A percentile compares a stretch with the other conserved stretches of the same genome.
phyloP scores from a whole-genome alignment of 495 filamentous ascomycete genomes.

The Penicillium coprophilum region DNA sequence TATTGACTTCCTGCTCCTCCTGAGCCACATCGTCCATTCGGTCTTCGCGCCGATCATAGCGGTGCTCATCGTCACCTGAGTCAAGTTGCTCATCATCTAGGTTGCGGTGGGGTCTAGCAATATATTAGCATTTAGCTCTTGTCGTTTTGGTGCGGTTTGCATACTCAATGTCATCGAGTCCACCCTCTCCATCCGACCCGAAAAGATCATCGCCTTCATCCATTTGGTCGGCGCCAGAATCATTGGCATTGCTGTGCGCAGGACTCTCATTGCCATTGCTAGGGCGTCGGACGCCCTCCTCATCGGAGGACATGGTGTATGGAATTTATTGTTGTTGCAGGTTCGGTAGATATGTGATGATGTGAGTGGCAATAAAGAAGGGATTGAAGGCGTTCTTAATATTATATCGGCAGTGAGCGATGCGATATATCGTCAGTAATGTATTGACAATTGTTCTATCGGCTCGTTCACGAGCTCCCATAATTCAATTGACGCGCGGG shows the following conservation, averaged over 20 bases:
- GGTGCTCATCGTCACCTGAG: conserved; percentile 72
- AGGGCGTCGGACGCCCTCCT: conserved; percentile 45
- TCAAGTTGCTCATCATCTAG: conserved; percentile 74
- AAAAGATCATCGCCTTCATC: conserved; percentile 65
- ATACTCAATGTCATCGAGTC: conserved; percentile 42
- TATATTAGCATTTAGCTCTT: conserved; percentile 29
- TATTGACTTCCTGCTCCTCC: conserved; percentile 49
- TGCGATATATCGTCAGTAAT: not conserved
- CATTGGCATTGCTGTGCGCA: conserved; percentile 28
- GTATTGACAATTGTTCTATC: conserved; percentile 3
- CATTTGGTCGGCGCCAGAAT: conserved; percentile 29
- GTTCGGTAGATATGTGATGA: not conserved
- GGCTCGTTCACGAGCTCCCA: conserved; percentile 2
- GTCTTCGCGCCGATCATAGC: conserved; percentile 50
- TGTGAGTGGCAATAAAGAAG: not conserved
- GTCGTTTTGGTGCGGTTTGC: conserved; percentile 19
- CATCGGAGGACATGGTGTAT: conserved; percentile 44
- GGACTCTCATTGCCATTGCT: conserved; percentile 34
- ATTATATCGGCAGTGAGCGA: not conserved
- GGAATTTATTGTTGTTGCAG: not conserved
- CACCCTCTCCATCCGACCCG: conserved; percentile 53
- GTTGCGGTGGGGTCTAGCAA: conserved; percentile 51
- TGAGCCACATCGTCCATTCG: conserved; percentile 48
- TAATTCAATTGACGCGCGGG: not conserved
- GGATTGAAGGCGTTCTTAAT: not conserved